Percentiles rank a stretch among this genome's conserved stretches.
phyloP scores from a whole-genome alignment of 371 early-diverging fungal genomes.

The Fennellomyces sp. region DNA sequence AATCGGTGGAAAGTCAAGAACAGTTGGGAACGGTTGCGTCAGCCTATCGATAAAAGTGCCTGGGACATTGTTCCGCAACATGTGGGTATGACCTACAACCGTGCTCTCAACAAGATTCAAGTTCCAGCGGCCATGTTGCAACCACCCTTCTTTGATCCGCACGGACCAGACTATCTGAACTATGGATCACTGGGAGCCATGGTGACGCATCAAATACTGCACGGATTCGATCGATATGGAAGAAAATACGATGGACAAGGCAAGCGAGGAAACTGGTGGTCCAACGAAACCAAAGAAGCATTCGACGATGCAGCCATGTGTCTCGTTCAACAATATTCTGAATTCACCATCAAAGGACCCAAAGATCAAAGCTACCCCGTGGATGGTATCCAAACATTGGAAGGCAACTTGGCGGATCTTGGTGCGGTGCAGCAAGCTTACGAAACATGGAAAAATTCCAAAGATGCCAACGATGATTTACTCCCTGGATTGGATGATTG shows the following conservation, averaged over 20 bases:
- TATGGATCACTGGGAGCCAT: slow-evolving; percentile 16
- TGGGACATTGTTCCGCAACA: slow-evolving; percentile 61
- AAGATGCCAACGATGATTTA: neutral
- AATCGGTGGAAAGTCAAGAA: slow-evolving; percentile 28
- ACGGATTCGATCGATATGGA: slow-evolving; percentile 62
- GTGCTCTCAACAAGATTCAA: slow-evolving; percentile 37
- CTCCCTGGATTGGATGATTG: slow-evolving; percentile 56
- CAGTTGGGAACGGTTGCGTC: slow-evolving; percentile 14
- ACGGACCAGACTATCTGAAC: slow-evolving; percentile 35
- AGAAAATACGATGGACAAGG: slow-evolving; percentile 55
- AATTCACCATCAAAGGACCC: slow-evolving; percentile 47
- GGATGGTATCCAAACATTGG: slow-evolving; percentile 65
- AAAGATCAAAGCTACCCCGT: slow-evolving; percentile 47
- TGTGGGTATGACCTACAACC: slow-evolving; percentile 42
- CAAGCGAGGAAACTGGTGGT: slow-evolving; percentile 65
- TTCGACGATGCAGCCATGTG: slow-evolving; percentile 61
- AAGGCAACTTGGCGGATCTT: slow-evolving; percentile 75
- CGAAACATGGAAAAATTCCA: slow-evolving; percentile 36
- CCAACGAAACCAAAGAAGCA: slow-evolving; percentile 39
- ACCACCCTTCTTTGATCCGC: slow-evolving; percentile 47
- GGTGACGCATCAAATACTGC: slow-evolving; percentile 25
- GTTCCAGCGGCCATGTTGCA: slow-evolving; percentile 61
- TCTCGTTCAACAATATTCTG: slow-evolving; percentile 63
- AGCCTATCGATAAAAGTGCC: slow-evolving; percentile 36
- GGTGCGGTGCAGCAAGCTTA: slow-evolving; percentile 55